Percentiles rank a stretch among this genome's conserved stretches.
Evolutionary conservation across 768 basidiomycete species (phyloP).

Genomic region (Trichaptum fuscoviolaceum): DNA sequence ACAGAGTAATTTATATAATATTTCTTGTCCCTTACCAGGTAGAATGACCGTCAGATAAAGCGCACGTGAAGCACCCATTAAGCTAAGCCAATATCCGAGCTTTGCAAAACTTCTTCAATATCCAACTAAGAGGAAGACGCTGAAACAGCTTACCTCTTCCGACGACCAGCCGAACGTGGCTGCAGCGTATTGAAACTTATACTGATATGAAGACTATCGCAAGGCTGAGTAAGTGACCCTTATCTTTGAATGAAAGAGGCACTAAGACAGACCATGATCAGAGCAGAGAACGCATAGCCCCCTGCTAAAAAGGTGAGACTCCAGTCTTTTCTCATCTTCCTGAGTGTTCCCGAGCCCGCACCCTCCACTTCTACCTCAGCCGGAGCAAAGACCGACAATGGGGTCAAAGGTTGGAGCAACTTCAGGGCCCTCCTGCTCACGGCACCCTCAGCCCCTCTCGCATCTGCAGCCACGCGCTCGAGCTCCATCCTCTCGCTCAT

Average conservation of each 20-base stretch:
- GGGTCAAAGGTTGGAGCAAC: conserved; percentile 60
- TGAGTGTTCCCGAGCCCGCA: conserved; percentile 31
- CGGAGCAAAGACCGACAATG: conserved; percentile 63
- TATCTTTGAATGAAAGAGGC: not conserved
- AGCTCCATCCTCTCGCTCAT: conserved; percentile 30
- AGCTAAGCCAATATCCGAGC: conserved; percentile 72
- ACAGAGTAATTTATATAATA: conserved; percentile 18
- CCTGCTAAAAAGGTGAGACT: conserved; percentile 52
- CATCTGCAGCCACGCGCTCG: conserved; percentile 18
- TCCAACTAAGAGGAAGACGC: not conserved
- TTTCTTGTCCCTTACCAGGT: conserved; percentile 42
- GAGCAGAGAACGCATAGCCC: conserved; percentile 41
- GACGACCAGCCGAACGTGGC: conserved; percentile 61
- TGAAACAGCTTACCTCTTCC: conserved; percentile 42
- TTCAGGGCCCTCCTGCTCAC: conserved; percentile 30
- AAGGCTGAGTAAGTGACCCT: not conserved
- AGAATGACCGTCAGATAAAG: conserved; percentile 49
- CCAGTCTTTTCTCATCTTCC: conserved; percentile 50
- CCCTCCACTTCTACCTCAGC: conserved; percentile 18
- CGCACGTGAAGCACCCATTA: conserved; percentile 49
- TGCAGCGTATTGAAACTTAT: conserved; percentile 62
- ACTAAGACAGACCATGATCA: conserved; percentile 39
- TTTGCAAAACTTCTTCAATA: conserved; percentile 20
- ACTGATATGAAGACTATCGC: conserved; percentile 47
- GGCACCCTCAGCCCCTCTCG: not conserved